Conservation (phyloP, 75 land plant genomes). For the Cupressus sempervirens region DNA sequence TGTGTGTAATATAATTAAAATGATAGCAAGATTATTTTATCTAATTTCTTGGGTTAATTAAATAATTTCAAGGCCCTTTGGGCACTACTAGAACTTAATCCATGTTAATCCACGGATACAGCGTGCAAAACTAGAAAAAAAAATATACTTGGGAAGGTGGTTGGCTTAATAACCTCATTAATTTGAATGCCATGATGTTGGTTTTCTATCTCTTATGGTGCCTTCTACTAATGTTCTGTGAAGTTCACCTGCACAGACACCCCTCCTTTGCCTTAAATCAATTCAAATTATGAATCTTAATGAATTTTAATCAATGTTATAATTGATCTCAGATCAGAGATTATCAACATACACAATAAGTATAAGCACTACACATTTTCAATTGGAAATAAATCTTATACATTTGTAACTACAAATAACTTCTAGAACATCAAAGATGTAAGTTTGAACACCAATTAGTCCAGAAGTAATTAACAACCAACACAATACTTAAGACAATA, state of each 20-base stretch:
- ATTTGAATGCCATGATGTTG: not conserved
- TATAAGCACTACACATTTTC: not conserved
- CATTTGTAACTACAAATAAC: slow-evolving; percentile 1
- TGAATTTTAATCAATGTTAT: not conserved
- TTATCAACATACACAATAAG: not conserved
- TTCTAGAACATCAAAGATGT: not conserved
- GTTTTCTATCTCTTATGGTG: not conserved
- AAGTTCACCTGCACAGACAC: not conserved
- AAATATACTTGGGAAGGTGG: not conserved
- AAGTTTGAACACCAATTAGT: not conserved
- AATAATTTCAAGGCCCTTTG: slow-evolving; percentile 1
- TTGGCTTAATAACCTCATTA: not conserved
- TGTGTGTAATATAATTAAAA: not conserved
- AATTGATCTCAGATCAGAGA: not conserved
- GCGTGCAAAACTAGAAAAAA: not conserved
- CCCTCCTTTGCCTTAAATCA: not conserved
- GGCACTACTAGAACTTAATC: not conserved
- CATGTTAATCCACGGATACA: not conserved
- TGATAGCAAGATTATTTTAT: not conserved
- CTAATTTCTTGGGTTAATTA: not conserved
- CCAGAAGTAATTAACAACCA: not conserved
- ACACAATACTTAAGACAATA: not conserved
- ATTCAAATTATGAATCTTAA: not conserved
- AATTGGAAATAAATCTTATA: not conserved
- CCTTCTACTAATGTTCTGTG: not conserved